A percentile compares a stretch with the other conserved stretches of the same genome.
phyloP scores from a whole-genome alignment of 78 protist genomes.

The Chrysochromulina tobinii region DNA sequence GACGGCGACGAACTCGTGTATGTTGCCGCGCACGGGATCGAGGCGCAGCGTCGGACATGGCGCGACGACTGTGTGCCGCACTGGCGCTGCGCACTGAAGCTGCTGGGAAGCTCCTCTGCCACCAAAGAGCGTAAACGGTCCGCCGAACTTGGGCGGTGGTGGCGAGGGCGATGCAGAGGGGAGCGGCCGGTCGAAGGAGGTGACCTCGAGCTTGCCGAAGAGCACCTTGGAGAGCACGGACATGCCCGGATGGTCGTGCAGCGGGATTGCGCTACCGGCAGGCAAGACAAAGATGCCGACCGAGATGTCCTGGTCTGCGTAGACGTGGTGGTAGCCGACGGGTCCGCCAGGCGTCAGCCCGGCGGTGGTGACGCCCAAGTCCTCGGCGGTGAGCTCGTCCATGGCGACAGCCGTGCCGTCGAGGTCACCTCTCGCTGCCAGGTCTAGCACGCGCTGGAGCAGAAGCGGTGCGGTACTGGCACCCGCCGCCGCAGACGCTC shows the following conservation, averaged over 20 bases:
- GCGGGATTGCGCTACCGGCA: not conserved
- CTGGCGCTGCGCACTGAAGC: not conserved
- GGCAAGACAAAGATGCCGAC: not conserved
- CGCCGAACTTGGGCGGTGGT: no score
- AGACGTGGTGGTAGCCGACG: not conserved
- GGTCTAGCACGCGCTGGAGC: no score
- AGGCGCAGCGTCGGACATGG: not conserved
- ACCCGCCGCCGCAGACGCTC: no score
- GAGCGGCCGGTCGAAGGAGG: not conserved
- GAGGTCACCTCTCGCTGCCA: no score
- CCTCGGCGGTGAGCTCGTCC: no score
- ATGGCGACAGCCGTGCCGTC: no score
- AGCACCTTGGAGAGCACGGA: not conserved
- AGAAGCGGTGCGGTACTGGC: no score
- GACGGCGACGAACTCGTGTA: not conserved
- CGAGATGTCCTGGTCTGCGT: not conserved
- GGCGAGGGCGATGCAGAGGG: no score
- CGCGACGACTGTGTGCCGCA: not conserved
- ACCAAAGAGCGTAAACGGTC: no score
- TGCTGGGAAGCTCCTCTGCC: not conserved
- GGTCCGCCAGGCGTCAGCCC: no score
- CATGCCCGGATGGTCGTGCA: conserved; percentile 19
- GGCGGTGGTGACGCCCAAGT: no score
- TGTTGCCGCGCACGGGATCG: not conserved
- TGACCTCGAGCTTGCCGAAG: not conserved